Evolutionary conservation across 768 basidiomycete genomes (phyloP), one percentile per base, ranked within the genome.

Genomic region (Tylopilus felleus): DNA sequence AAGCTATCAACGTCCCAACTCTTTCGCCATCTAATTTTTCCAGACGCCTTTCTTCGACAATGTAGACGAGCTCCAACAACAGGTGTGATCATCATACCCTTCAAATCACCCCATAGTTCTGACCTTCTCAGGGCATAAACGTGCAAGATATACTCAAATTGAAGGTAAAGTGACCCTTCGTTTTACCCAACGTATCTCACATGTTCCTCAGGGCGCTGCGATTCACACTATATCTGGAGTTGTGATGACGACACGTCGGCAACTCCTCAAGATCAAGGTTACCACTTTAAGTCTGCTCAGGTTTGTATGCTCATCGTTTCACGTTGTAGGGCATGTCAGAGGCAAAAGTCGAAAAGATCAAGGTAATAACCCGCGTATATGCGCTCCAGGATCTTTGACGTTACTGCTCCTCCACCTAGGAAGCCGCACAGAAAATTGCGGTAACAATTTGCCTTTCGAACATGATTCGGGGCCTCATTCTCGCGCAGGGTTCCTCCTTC

Each of bases 341-440:
- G 62, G 90, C 95, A 1, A 98, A 98, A 69, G 93, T 98, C 2
- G 95, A 98, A 65, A 98, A 98, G 70, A 90, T 98, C 63, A 96
- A 96, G 76, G 93, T 82, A 52, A 39, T 40, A 39, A 19, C n/a
- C 38, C 9, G 66, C 51, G 53, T 58, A 53, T 56, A 65, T 54
- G 61, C 61, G 50, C 25, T 33, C 35, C 10, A 22, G 27, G 16
- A 31, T 4, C 21, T 28, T 17, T 9, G 10, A 23, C 5, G 29
- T 55, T 9, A 51, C 47, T 48, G 19, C 38, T n/a, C 10, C 2
- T 36, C 28, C 12, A n/a, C 22, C 42, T 36, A 95, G 91, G 94
- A 97, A 76, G 90, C 90, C 8, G 92, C 92, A 9, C 82, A 89
- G 55, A 97, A 94, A 66, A 86, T 93, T 47, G 74, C 90, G 53